Evolutionary conservation across 179 eudicot genomes (phyloP).

Genomic region (Silene coronaria): DNA sequence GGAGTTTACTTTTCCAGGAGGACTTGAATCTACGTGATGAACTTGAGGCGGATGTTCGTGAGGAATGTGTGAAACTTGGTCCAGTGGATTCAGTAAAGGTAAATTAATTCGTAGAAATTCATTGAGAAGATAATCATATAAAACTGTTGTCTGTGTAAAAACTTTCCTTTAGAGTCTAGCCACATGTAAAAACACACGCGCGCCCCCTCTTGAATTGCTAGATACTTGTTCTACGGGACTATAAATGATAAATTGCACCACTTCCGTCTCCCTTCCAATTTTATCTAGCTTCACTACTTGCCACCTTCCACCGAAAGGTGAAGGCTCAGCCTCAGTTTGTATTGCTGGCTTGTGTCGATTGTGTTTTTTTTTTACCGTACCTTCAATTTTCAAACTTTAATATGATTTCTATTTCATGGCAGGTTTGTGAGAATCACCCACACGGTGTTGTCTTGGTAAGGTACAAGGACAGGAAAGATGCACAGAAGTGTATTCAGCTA

Average conservation of each 20-base stretch:
- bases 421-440: slow-evolving; percentile 94
- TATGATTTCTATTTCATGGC: slow-evolving; percentile 14
- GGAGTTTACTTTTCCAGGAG: slow-evolving; percentile 33
- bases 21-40: slow-evolving; percentile 61
- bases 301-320: not conserved
- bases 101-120: slow-evolving; percentile 13
- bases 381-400: not conserved
- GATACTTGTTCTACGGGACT: no score
- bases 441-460: slow-evolving; percentile 88
- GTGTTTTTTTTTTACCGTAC: not conserved
- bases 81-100: slow-evolving; percentile 85
- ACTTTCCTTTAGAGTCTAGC: no score
- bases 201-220: no score
- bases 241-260: no score
- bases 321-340: not conserved
- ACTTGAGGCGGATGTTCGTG: slow-evolving; percentile 74
- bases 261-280: no score
- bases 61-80: slow-evolving; percentile 82
- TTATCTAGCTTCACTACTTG: not conserved
- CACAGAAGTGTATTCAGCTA: slow-evolving; percentile 66
- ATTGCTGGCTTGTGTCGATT: no score
- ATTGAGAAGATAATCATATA: no score
- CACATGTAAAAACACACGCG: no score
- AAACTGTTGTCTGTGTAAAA: not conserved
- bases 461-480: slow-evolving; percentile 78